These are phyloP conservation scores for Smittium mucronatum DNA, from an alignment of 371 early-diverging fungal genomes.

Conservation along the genomic window DNA sequence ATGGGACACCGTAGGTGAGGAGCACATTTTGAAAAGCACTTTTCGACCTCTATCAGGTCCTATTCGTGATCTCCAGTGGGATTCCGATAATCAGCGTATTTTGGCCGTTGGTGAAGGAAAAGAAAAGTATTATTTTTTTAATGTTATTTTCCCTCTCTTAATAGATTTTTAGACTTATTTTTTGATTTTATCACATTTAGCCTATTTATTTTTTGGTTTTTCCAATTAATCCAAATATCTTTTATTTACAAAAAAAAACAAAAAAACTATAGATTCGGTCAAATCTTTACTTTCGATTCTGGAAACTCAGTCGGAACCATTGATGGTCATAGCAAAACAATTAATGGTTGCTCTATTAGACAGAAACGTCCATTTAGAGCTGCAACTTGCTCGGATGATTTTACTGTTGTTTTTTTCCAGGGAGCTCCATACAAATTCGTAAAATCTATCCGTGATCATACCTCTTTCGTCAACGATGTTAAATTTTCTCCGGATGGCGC, in stretches of 20 bases:
- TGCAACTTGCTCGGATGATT: conserved; percentile 86
- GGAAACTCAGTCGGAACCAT: conserved; percentile 88
- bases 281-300: conserved; percentile 76
- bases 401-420: conserved; percentile 72
- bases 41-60: conserved; percentile 55
- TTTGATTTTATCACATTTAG: too few species aligned
- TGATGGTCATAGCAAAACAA: conserved; percentile 71
- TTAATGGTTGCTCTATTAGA: conserved; percentile 77
- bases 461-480: conserved; percentile 79
- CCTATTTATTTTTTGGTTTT: too few species aligned
- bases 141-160: too few species aligned
- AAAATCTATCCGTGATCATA: conserved; percentile 59
- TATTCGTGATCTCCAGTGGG: conserved; percentile 87
- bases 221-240: too few species aligned
- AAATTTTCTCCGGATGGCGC: conserved; percentile 75
- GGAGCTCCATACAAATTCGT: conserved; percentile 83
- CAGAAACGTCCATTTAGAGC: conserved; percentile 78
- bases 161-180: too few species aligned
- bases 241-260: too few species aligned
- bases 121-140: conserved; percentile 41
- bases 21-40: conserved; percentile 77
- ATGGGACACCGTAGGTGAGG: conserved; percentile 80
- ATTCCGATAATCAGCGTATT: conserved; percentile 82
- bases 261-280: too few species aligned
- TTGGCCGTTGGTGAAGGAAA: conserved; percentile 93